These are phyloP conservation scores for Mycena crocata DNA, from an alignment of 768 basidiomycete species.

Conservation along the genomic window DNA sequence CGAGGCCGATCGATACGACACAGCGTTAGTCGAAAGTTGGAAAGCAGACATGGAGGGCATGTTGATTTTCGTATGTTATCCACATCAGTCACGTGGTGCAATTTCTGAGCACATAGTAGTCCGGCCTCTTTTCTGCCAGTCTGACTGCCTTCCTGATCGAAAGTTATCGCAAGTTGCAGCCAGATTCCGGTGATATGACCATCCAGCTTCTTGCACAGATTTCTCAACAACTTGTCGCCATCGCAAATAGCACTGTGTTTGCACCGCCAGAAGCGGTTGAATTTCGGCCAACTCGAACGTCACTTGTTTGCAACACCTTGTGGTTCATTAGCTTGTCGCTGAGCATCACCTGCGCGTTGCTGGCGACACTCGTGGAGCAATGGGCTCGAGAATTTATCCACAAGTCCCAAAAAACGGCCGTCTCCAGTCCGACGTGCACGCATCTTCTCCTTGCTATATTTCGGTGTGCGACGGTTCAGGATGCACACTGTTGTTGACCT, in stretches of 20 bases:
- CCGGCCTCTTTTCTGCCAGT: conserved; percentile 17
- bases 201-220: not conserved
- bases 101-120: not conserved
- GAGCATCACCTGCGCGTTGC: conserved; percentile 13
- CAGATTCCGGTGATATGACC: not conserved
- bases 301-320: not conserved
- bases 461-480: conserved; percentile 6
- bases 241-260: not conserved
- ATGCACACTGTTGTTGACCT: conserved; percentile 16
- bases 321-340: conserved; percentile 15
- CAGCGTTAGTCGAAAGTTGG: conserved; percentile 14
- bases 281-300: not conserved
- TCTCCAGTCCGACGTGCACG: conserved; percentile 2
- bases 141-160: conserved; percentile 19
- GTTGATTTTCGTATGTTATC: conserved; percentile 7
- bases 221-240: not conserved
- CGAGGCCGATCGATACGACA: conserved; percentile 14
- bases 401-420: not conserved
- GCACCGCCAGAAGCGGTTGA: not conserved
- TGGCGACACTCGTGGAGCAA: conserved; percentile 18
- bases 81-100: too few relatives aligned
- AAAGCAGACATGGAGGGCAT: conserved; percentile 16
- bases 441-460: conserved; percentile 8
- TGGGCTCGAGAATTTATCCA: conserved; percentile 14
- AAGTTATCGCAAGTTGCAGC: conserved; percentile 11